Percentiles rank a stretch among this genome's conserved stretches.
These are phyloP conservation scores for Corrigiola litoralis DNA, from an alignment of 179 eudicot species.

Conservation along the genomic window DNA sequence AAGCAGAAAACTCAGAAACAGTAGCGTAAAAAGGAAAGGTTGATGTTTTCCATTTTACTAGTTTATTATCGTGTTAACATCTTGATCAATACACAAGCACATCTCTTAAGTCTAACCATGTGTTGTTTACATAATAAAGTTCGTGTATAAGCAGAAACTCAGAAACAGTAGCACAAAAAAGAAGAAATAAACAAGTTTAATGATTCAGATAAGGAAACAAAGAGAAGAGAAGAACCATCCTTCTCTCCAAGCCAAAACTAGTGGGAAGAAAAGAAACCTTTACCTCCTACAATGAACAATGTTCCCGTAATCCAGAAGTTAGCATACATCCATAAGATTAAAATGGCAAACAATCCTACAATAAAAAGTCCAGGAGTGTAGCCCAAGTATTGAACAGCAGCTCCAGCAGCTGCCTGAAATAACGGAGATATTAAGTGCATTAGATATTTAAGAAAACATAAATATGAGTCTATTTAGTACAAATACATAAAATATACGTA, in stretches of 20 bases:
- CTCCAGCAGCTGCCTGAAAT: conserved; percentile 90
- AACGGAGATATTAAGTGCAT: too few species aligned
- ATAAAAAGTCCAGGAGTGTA: conserved; percentile 96
- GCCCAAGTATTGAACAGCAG: conserved; percentile 87
- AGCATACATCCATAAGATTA: conserved; percentile 94
- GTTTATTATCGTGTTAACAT: too few species aligned
- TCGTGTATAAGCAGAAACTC: not conserved
- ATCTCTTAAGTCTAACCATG: conserved; percentile 1
- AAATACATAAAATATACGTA: too few species aligned
- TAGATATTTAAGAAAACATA: too few species aligned
- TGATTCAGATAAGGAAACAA: not conserved
- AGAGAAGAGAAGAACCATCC: not conserved
- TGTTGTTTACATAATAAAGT: not conserved
- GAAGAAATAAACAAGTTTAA: not conserved
- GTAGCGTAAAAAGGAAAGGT: too few species aligned
- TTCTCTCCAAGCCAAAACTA: not conserved
- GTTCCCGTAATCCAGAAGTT: conserved; percentile 95
- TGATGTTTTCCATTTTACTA: too few species aligned
- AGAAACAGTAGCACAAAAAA: not conserved
- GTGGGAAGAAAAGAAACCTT: conserved; percentile 18
- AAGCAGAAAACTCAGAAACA: too few species aligned
- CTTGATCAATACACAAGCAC: not conserved
- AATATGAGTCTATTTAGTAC: not conserved
- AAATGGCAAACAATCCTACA: conserved; percentile 85
- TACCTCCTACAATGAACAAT: conserved; percentile 94